Evolutionary conservation across 305 asterid species (phyloP).

Genomic region (Rubia tinctorum): DNA sequence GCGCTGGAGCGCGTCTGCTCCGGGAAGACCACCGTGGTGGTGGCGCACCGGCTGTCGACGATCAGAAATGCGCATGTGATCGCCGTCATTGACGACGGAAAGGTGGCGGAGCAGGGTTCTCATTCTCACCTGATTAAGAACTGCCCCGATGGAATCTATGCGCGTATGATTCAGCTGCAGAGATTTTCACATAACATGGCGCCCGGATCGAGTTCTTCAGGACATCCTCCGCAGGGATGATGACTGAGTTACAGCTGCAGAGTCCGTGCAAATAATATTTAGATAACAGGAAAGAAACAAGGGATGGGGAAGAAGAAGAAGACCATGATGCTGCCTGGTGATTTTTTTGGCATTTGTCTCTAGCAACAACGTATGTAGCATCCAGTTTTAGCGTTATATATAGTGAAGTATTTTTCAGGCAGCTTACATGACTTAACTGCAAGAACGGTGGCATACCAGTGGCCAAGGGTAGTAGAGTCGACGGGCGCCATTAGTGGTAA

Average conservation of each 20-base stretch:
- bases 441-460: too few species aligned
- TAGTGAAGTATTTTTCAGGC: conserved; percentile 15
- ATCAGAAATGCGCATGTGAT: conserved; percentile 85
- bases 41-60: conserved; percentile 88
- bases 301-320: conserved; percentile 4
- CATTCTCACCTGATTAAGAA: conserved; percentile 85
- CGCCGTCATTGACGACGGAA: conserved; percentile 92
- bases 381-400: conserved; percentile 30
- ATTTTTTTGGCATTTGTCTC: conserved; percentile 22
- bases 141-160: conserved; percentile 75
- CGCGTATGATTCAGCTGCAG: conserved; percentile 90
- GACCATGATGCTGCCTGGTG: conserved; percentile 7
- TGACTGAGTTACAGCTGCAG: conserved; percentile 11
- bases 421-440: background rate
- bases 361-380: conserved; percentile 42
- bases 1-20: conserved; percentile 79
- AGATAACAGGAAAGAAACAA: background rate
- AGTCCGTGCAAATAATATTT: conserved; percentile 4
- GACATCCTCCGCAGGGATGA: conserved; percentile 34
- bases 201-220: conserved; percentile 50
- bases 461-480: too few species aligned
- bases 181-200: conserved; percentile 58
- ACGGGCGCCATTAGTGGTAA: too few species aligned
- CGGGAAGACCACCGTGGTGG: conserved; percentile 82
- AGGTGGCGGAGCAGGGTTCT: conserved; percentile 93